Evolutionary conservation across 1,284 basidiomycete genomes (phyloP).

Genomic region (Rhodotorula sp.): DNA sequence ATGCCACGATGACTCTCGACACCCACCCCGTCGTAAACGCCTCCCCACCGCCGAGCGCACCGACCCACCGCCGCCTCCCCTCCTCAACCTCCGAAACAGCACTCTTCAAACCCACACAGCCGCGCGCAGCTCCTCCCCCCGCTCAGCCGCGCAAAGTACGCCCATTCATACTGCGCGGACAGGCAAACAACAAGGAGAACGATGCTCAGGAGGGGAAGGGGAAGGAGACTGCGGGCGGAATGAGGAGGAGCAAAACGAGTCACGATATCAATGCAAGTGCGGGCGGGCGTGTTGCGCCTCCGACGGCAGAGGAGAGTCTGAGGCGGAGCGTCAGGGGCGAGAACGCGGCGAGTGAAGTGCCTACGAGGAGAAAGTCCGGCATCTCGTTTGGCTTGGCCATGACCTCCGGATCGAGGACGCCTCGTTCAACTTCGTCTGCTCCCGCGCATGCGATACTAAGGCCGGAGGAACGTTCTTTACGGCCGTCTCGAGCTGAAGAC

Average conservation of each 20-base stretch:
- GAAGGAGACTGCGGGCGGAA: background rate
- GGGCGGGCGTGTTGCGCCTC: background rate
- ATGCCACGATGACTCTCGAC: background rate
- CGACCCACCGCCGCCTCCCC: background rate
- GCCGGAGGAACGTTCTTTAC: too few species aligned
- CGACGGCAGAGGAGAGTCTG: too few species aligned
- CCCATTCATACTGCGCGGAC: constrained; percentile 5
- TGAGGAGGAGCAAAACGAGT: constrained; percentile 12
- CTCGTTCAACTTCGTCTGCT: too few species aligned
- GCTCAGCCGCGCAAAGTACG: background rate
- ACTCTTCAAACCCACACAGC: background rate
- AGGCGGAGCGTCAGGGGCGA: too few species aligned
- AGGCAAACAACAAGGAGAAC: background rate
- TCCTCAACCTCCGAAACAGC: background rate
- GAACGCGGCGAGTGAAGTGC: too few species aligned
- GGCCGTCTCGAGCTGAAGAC: too few species aligned
- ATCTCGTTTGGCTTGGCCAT: too few species aligned
- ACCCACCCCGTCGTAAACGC: background rate
- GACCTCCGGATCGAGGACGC: too few species aligned
- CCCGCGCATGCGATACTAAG: too few species aligned
- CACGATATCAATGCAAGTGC: background rate
- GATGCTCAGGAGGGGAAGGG: background rate
- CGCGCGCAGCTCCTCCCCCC: background rate
- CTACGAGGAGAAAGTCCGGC: too few species aligned
- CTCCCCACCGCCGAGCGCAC: background rate